A percentile compares a stretch with the other conserved stretches of the same genome.
Conservation (phyloP, 805 yeast species). For the Sugiyamaella chiloensis region DNA sequence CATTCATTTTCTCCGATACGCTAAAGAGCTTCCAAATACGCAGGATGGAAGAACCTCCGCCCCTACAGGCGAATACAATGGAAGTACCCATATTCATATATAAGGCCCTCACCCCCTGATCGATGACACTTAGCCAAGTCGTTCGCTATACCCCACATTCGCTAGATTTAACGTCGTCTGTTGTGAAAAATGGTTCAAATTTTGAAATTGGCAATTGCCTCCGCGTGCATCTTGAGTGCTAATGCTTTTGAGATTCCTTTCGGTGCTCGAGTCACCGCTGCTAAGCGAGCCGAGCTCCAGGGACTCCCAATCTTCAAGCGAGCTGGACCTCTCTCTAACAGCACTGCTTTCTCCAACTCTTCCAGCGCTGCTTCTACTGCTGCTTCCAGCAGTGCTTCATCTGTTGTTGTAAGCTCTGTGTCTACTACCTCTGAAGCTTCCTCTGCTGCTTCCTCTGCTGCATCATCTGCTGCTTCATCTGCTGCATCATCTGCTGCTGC, state of each 20-base stretch:
- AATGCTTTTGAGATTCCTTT: constrained; percentile 2
- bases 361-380: neutral
- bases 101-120: neutral
- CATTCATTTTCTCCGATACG: neutral
- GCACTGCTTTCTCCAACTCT: neutral
- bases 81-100: too few relatives aligned
- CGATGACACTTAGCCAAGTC: neutral
- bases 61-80: neutral
- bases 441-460: neutral
- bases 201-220: neutral
- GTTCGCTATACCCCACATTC: constrained; percentile 2
- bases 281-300: neutral
- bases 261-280: neutral
- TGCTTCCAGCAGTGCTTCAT: neutral
- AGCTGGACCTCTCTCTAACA: neutral
- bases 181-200: neutral
- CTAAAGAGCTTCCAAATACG: neutral
- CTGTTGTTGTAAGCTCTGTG: neutral
- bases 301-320: constrained; percentile 3
- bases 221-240: neutral
- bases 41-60: neutral
- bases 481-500: constrained; percentile 3
- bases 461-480: neutral
- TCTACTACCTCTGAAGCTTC: neutral
- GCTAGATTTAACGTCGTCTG: too few relatives aligned